phyloP scores from a whole-genome alignment of 495 filamentous ascomycete genomes.

The Pyrenopolyporus hunteri region DNA sequence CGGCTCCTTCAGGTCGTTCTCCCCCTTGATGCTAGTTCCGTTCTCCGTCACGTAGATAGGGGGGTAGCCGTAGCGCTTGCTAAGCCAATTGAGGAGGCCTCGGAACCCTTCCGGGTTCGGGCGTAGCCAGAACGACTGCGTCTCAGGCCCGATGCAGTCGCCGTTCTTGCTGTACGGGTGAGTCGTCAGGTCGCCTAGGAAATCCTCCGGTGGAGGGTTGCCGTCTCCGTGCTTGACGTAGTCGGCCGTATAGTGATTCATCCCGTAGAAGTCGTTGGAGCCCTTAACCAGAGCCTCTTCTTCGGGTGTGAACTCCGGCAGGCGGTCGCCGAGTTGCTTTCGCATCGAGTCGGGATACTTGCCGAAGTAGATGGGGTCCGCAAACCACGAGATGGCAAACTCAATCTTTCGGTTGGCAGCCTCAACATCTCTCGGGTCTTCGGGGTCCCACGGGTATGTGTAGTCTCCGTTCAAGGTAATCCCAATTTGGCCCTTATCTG shows the following conservation, averaged over 20 bases:
- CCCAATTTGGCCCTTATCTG: slow-evolving; percentile 63
- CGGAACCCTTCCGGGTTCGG: slow-evolving; percentile 75
- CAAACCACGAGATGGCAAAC: slow-evolving; percentile 71
- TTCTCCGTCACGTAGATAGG: slow-evolving; percentile 86
- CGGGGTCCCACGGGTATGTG: slow-evolving; percentile 62
- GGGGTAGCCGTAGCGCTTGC: slow-evolving; percentile 73
- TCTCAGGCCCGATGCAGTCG: slow-evolving; percentile 73
- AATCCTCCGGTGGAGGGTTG: slow-evolving; percentile 64
- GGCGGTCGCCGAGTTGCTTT: slow-evolving; percentile 71
- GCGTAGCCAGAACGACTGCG: slow-evolving; percentile 76
- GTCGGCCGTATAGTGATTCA: slow-evolving; percentile 87
- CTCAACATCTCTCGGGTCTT: slow-evolving; percentile 62
- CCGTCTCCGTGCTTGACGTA: slow-evolving; percentile 74
- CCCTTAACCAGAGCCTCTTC: slow-evolving; percentile 72
- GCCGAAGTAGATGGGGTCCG: slow-evolving; percentile 76
- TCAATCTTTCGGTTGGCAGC: slow-evolving; percentile 69
- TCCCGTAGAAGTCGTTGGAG: slow-evolving; percentile 82
- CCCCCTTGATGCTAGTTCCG: slow-evolving; percentile 76
- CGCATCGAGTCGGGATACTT: slow-evolving; percentile 78
- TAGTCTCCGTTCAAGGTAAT: slow-evolving; percentile 69
- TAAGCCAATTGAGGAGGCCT: slow-evolving; percentile 78
- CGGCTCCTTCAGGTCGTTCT: slow-evolving; percentile 74
- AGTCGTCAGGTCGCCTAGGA: slow-evolving; percentile 72
- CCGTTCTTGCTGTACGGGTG: slow-evolving; percentile 71
- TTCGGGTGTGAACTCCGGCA: slow-evolving; percentile 69